These are phyloP conservation scores for Aspergillus sclerotialis DNA, from an alignment of 2,329 filamentous ascomycete genomes.

Conservation along the genomic window DNA sequence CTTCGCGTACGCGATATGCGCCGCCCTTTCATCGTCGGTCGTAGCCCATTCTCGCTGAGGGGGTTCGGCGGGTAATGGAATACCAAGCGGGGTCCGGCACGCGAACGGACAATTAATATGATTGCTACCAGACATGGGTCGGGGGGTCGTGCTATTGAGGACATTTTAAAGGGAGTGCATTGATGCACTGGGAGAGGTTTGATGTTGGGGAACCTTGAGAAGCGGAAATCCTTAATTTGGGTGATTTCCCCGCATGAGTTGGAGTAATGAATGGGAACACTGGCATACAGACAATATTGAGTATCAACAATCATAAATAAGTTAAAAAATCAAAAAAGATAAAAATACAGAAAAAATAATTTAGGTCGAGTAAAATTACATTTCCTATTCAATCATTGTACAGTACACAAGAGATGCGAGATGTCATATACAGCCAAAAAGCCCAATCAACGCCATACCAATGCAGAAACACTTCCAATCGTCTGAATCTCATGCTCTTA, in stretches of 20 bases:
- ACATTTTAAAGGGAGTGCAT: constrained; percentile 26
- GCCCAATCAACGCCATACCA: constrained; percentile 1
- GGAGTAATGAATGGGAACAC: constrained; percentile 8
- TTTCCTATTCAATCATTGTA: neutral
- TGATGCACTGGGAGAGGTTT: constrained; percentile 5
- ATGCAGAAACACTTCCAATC: no score
- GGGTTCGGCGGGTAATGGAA: constrained; percentile 74
- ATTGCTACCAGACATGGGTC: constrained; percentile 60
- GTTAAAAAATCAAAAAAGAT: no score
- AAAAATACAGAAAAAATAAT: no score
- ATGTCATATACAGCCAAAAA: constrained; percentile 3
- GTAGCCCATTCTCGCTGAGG: constrained; percentile 32
- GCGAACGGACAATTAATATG: constrained; percentile 66
- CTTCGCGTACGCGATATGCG: constrained; percentile 27
- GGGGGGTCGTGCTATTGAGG: constrained; percentile 40
- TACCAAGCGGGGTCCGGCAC: constrained; percentile 72
- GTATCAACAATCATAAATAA: no score
- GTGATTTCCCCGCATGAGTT: constrained; percentile 11
- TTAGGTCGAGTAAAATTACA: no score
- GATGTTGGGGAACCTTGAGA: constrained; percentile 12
- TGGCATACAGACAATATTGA: no score
- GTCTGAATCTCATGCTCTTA: constrained; percentile 19
- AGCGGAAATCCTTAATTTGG: no score
- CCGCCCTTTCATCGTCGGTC: constrained; percentile 26
- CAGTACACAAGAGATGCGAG: constrained; percentile 1